phyloP scores from a whole-genome alignment of 805 yeast genomes.

The Priceomyces medius region DNA sequence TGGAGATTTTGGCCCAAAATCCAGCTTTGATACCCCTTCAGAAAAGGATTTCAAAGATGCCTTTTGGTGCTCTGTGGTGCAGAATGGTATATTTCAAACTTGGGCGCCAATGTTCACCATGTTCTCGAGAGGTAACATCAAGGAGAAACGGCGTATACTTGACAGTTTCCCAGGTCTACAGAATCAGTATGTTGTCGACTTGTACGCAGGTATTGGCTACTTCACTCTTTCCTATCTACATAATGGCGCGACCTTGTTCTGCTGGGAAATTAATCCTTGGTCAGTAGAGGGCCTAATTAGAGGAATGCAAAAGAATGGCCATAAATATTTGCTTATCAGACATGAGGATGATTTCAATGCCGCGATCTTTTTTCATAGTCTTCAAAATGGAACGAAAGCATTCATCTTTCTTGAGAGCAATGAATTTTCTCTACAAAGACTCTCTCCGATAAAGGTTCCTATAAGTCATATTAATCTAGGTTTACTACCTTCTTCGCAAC shows the following conservation, averaged over 20 bases:
- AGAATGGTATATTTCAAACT: constrained; percentile 71
- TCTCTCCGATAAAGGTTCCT: constrained; percentile 21
- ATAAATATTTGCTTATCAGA: constrained; percentile 32
- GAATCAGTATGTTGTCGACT: constrained; percentile 54
- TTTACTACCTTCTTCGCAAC: constrained; percentile 66
- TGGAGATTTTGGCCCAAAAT: constrained; percentile 64
- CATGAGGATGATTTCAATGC: constrained; percentile 27
- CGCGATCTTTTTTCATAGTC: constrained; percentile 15
- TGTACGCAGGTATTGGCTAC: constrained; percentile 86
- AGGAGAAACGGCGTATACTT: constrained; percentile 70
- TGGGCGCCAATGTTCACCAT: constrained; percentile 88
- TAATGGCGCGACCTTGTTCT: constrained; percentile 54
- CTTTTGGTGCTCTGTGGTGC: constrained; percentile 70
- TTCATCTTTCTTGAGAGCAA: constrained; percentile 67
- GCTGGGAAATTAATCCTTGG: constrained; percentile 90
- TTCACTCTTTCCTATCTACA: constrained; percentile 68
- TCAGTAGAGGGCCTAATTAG: constrained; percentile 67
- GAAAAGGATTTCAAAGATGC: constrained; percentile 46
- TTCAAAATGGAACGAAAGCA: constrained; percentile 25
- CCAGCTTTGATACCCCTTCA: constrained; percentile 38
- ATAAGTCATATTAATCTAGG: constrained; percentile 74
- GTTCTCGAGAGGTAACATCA: constrained; percentile 86
- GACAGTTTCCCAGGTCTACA: constrained; percentile 35
- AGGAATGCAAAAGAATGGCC: constrained; percentile 50
- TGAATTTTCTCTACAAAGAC: constrained; percentile 45